A percentile compares a stretch with the other conserved stretches of the same genome.
These are phyloP conservation scores for Beauveria australis DNA, from an alignment of 2,329 filamentous ascomycete species.

Conservation along the genomic window DNA sequence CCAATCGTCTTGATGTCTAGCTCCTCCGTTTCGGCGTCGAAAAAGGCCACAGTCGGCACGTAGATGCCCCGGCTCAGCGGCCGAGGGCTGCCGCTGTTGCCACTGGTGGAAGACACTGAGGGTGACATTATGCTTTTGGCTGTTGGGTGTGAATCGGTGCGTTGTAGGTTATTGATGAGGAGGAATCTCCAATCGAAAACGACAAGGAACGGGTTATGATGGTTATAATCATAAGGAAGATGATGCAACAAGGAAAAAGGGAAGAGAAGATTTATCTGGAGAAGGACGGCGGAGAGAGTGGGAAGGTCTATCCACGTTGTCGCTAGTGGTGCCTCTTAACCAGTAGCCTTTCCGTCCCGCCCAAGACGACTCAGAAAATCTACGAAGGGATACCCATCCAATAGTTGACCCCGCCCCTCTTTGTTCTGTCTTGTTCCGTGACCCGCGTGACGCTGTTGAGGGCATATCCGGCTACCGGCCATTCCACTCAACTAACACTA, in stretches of 20 bases:
- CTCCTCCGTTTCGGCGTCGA: slow-evolving; percentile 56
- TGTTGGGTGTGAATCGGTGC: not conserved
- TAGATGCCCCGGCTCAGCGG: slow-evolving; percentile 51
- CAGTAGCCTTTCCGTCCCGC: not conserved
- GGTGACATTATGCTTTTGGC: slow-evolving; percentile 6
- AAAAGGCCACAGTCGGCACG: slow-evolving; percentile 68
- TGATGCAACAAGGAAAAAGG: not conserved
- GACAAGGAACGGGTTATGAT: not conserved
- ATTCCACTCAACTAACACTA: too few species aligned
- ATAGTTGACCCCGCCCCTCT: not conserved
- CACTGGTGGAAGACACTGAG: slow-evolving; percentile 5
- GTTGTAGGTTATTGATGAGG: not conserved
- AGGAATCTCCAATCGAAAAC: not conserved
- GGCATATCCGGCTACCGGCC: not conserved
- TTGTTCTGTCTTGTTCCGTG: not conserved
- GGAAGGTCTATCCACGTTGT: not conserved
- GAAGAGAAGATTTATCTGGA: not conserved
- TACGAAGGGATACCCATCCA: not conserved
- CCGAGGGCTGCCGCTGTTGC: slow-evolving; percentile 22
- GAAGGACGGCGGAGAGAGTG: not conserved
- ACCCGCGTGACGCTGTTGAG: not conserved
- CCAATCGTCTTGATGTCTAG: slow-evolving; percentile 55
- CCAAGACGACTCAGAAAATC: not conserved
- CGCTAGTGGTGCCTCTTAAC: not conserved
- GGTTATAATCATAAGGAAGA: not conserved